Conservation (phyloP, 805 yeast genomes). For the Kodamaea kakaduensis region DNA sequence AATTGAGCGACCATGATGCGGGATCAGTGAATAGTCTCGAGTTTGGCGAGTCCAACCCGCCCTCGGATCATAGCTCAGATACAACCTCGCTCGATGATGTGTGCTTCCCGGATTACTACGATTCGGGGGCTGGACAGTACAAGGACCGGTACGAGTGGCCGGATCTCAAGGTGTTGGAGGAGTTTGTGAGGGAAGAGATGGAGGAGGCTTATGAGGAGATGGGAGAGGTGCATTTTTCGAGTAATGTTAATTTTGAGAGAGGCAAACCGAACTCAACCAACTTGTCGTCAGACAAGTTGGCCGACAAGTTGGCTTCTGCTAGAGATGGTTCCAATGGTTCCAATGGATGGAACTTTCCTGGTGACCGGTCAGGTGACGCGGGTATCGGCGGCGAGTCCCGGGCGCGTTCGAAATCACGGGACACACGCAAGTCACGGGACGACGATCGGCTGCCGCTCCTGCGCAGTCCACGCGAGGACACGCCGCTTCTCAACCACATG, state of each 20-base stretch:
- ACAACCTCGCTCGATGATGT: slow-evolving; percentile 87
- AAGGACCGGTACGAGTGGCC: slow-evolving; percentile 64
- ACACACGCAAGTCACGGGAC: slow-evolving; percentile 2
- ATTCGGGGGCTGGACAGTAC: slow-evolving; percentile 22
- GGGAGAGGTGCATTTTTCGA: slow-evolving; percentile 17
- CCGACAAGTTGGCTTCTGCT: no score
- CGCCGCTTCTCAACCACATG: slow-evolving; percentile 28
- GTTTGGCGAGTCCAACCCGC: slow-evolving; percentile 58
- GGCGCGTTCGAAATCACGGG: no score
- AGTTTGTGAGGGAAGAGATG: slow-evolving; percentile 69
- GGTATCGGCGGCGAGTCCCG: no score
- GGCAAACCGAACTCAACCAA: no score
- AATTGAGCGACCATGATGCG: slow-evolving; percentile 15
- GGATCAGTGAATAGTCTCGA: slow-evolving; percentile 27
- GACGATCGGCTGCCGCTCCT: slow-evolving; percentile 1
- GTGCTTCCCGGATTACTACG: slow-evolving; percentile 75
- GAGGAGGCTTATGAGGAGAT: slow-evolving; percentile 26
- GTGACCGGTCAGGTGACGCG: no score
- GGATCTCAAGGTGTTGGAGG: slow-evolving; percentile 69
- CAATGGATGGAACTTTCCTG: no score
- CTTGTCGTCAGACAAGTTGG: no score
- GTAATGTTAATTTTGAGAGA: slow-evolving; percentile 28
- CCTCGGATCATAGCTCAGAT: slow-evolving; percentile 56
- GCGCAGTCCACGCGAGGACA: slow-evolving; percentile 15
- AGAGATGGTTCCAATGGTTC: no score